Evolutionary conservation across 164 flowering plant genomes (phyloP).

Genomic region (Aristolochia contorta): DNA sequence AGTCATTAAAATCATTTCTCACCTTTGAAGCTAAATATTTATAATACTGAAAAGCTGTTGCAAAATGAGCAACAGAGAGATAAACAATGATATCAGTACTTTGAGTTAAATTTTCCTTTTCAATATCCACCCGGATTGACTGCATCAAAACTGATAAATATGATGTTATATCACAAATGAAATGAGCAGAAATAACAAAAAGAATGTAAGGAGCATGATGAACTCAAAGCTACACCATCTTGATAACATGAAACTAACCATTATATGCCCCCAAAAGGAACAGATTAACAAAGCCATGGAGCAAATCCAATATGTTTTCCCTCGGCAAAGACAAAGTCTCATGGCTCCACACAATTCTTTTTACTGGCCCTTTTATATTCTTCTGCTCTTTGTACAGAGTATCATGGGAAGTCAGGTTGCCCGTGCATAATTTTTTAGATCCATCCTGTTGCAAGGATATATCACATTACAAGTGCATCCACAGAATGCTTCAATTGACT

Average conservation of each 20-base stretch:
- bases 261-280: conserved; percentile 81
- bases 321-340: conserved; percentile 44
- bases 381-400: conserved; percentile 33
- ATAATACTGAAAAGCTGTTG: conserved; percentile 68
- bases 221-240: background rate
- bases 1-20: conserved; percentile 14
- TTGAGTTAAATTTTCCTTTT: conserved; percentile 63
- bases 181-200: background rate
- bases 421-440: conserved; percentile 62
- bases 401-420: conserved; percentile 50
- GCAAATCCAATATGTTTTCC: conserved; percentile 35
- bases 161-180: conserved; percentile 8
- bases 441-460: conserved; percentile 61
- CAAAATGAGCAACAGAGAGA: conserved; percentile 76
- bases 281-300: conserved; percentile 66
- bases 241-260: conserved; percentile 31
- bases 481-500: conserved; percentile 1
- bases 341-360: conserved; percentile 56
- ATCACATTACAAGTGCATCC: background rate
- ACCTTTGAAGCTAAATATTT: conserved; percentile 57
- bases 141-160: conserved; percentile 62
- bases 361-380: conserved; percentile 44
- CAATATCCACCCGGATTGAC: conserved; percentile 74
- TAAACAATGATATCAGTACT: conserved; percentile 56
- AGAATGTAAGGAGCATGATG: background rate